These are phyloP conservation scores for Hericium coralloides DNA, from an alignment of 768 basidiomycete genomes.

Conservation along the genomic window DNA sequence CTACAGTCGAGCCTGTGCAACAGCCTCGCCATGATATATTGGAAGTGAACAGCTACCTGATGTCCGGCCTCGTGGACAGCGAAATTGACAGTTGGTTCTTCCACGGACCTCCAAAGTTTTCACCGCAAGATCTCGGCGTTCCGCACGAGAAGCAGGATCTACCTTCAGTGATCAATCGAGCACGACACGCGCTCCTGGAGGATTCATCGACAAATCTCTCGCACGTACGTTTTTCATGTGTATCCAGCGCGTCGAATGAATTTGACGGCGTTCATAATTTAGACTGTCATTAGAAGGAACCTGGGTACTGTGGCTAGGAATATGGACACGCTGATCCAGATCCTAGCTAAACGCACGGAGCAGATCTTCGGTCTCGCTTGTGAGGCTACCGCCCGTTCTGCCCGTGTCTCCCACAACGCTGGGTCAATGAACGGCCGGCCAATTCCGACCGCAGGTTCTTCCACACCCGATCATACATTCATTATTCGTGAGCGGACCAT, in stretches of 20 bases:
- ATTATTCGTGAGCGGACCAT: conserved; percentile 12
- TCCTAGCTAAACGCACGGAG: conserved; percentile 52
- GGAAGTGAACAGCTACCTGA: conserved; percentile 75
- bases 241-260: neutral
- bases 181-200: conserved; percentile 24
- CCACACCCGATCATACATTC: neutral
- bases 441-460: neutral
- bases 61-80: conserved; percentile 58
- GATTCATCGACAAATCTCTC: no score
- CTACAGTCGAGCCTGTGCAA: conserved; percentile 37
- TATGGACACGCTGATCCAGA: conserved; percentile 54
- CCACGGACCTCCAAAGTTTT: conserved; percentile 49
- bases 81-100: conserved; percentile 75
- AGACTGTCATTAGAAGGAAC: conserved; percentile 42
- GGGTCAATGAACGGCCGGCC: neutral
- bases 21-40: conserved; percentile 61
- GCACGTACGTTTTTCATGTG: conserved; percentile 31
- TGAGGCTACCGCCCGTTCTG: conserved; percentile 54
- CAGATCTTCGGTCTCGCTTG: conserved; percentile 54
- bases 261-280: conserved; percentile 5
- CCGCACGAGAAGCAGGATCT: conserved; percentile 28
- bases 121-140: conserved; percentile 39
- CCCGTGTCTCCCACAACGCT: conserved; percentile 15
- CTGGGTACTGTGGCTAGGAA: conserved; percentile 56
- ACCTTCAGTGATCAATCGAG: conserved; percentile 35